These are phyloP conservation scores for Nematodospora valgi DNA, from an alignment of 805 yeast genomes.

Conservation along the genomic window DNA sequence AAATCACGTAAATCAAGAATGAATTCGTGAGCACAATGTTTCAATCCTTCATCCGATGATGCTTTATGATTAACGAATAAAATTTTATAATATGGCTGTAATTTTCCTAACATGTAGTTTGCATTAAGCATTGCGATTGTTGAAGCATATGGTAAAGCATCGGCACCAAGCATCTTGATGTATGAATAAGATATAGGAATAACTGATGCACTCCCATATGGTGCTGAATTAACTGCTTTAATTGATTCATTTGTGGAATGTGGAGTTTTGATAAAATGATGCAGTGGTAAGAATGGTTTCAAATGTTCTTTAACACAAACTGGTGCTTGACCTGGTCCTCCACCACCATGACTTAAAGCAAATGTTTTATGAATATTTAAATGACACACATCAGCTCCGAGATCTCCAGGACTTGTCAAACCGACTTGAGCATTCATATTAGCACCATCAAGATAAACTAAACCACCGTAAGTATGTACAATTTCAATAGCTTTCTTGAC, in stretches of 20 bases:
- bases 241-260: slow-evolving; percentile 50
- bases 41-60: slow-evolving; percentile 36
- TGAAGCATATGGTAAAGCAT: slow-evolving; percentile 81
- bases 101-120: slow-evolving; percentile 85
- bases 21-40: slow-evolving; percentile 95
- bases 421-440: slow-evolving; percentile 99
- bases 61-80: slow-evolving; percentile 60
- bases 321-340: slow-evolving; percentile 99
- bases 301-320: slow-evolving; percentile 87
- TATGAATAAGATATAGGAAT: slow-evolving; percentile 93
- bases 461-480: slow-evolving; percentile 86
- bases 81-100: slow-evolving; percentile 68
- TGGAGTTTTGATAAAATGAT: slow-evolving; percentile 57
- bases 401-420: slow-evolving; percentile 92
- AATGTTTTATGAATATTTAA: slow-evolving; percentile 95
- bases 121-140: slow-evolving; percentile 91
- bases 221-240: slow-evolving; percentile 83
- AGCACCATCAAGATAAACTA: slow-evolving; percentile 97
- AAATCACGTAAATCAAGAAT: slow-evolving; percentile 86
- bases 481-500: slow-evolving; percentile 80
- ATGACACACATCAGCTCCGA: slow-evolving; percentile 98
- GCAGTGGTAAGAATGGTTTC: slow-evolving; percentile 78
- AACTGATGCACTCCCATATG: slow-evolving; percentile 92
- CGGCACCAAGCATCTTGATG: slow-evolving; percentile 89
- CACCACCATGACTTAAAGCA: slow-evolving; percentile 98